Evolutionary conservation across 108 stramenopile species (phyloP), one percentile per base, ranked within the genome.

Genomic region (Stephanodiscus minutulus): DNA sequence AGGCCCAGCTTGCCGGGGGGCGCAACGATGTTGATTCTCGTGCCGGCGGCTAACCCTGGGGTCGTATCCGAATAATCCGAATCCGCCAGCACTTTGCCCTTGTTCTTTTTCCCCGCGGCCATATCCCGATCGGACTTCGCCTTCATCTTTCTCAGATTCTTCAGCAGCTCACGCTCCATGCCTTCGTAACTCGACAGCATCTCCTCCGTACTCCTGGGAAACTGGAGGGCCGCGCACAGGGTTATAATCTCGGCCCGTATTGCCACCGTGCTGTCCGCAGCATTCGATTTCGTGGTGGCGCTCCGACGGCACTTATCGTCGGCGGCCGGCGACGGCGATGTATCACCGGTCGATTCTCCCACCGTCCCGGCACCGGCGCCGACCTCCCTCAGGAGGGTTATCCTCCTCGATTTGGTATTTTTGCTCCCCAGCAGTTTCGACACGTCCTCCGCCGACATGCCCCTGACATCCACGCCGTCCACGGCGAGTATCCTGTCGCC

Each of bases 401-500:
- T 66, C 33, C 64, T 63, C 36, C 77, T 70, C 22, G 62, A 1
- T 37, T 79, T 67, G 18, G 44, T 41, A 52, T 61, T 68, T 43
- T 73, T 79, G 12, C 65, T 48, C 5, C 66, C 61, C 71, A 79
- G 50, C 54, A 79, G 52, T 53, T 73, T 72, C 2, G 72, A 73
- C 15, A 79, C 66, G 21, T 73, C 64, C 20, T 73, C 68, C 8
- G 81, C 70, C 21, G 60, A 79, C 59, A 83, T 74, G 35, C 73
- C 52, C 20, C 43, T 29, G 20, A 79, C 81, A 70, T 85, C 82
- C 58, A 67, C 73, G 25, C 79, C 85, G 61, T 89, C 86, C 18
- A 91, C 81, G 21, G 84, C 74, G 18, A 86, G 53, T 50, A 91
- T 82, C 58, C 58, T 76, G 65, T 91, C 91, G 35, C 83, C 85